These are phyloP conservation scores for Hypocrella siamensis DNA, from an alignment of 2,329 filamentous ascomycete species.

Conservation along the genomic window DNA sequence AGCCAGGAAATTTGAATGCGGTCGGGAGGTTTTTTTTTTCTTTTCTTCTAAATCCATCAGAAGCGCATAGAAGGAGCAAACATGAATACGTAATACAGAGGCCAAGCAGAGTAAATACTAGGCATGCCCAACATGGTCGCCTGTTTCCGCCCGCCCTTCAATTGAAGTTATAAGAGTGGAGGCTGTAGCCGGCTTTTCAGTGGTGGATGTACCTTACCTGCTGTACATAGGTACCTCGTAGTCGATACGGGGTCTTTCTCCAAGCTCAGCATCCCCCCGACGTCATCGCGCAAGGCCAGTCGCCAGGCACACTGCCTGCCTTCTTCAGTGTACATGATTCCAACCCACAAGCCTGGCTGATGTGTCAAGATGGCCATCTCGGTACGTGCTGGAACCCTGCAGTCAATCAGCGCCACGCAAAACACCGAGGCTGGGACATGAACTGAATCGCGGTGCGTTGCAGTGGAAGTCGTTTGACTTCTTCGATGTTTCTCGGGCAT, in stretches of 20 bases:
- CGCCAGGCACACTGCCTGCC: too few relatives aligned
- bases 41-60: too few relatives aligned
- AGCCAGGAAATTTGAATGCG: too few relatives aligned
- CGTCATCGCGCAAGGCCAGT: too few relatives aligned
- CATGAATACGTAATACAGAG: not conserved
- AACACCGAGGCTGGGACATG: not conserved
- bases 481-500: conserved; percentile 85
- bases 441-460: not conserved
- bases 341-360: conserved; percentile 3
- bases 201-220: not conserved
- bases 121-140: not conserved
- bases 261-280: not conserved
- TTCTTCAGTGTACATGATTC: too few relatives aligned
- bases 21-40: too few relatives aligned
- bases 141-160: too few relatives aligned
- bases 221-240: too few relatives aligned
- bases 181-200: too few relatives aligned
- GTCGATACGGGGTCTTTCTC: too few relatives aligned
- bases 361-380: conserved; percentile 20
- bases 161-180: too few relatives aligned
- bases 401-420: not conserved
- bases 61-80: too few relatives aligned
- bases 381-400: conserved; percentile 8
- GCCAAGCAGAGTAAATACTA: not conserved
- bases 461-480: conserved; percentile 99